Evolutionary conservation across 2,329 filamentous ascomycete species (phyloP).

Genomic region (Emericellopsis cladophorae): DNA sequence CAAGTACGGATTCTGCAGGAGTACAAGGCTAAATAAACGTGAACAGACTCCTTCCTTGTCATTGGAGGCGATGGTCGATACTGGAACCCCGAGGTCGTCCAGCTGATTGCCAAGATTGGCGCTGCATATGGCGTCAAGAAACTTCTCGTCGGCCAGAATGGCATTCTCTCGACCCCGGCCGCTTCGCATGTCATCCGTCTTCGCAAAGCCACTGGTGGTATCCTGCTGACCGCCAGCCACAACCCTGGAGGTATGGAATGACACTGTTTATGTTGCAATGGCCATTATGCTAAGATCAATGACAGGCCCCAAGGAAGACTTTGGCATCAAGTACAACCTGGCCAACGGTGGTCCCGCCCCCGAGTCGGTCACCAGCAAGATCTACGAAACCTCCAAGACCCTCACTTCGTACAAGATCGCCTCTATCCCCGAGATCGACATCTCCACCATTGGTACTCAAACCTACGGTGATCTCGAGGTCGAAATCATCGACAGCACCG

Average conservation of each 20-base stretch:
- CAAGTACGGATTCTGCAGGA: background rate
- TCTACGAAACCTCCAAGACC: constrained; percentile 82
- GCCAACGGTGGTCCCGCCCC: constrained; percentile 91
- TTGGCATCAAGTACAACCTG: constrained; percentile 99
- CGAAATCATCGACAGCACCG: constrained; percentile 85
- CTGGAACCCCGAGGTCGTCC: constrained; percentile 94
- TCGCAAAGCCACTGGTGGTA: constrained; percentile 89
- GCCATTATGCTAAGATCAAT: background rate
- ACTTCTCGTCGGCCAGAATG: constrained; percentile 88
- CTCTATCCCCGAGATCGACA: constrained; percentile 76
- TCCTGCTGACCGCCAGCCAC: constrained; percentile 92
- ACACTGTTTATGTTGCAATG: background rate
- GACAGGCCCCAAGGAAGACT: constrained; percentile 80
- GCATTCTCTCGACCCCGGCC: constrained; percentile 92
- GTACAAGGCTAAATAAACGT: background rate
- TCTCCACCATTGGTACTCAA: constrained; percentile 68
- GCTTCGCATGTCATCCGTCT: constrained; percentile 94
- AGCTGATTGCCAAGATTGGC: constrained; percentile 94
- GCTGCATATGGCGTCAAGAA: constrained; percentile 98
- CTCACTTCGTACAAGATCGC: constrained; percentile 87
- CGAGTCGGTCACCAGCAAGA: constrained; percentile 95
- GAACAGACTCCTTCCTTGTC: constrained; percentile 58
- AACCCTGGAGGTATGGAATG: constrained; percentile 75
- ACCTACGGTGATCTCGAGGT: constrained; percentile 82
- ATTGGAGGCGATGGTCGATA: constrained; percentile 95